phyloP scores from a whole-genome alignment of 192 early-diverging fungal genomes.

The Coemansia sp. region DNA sequence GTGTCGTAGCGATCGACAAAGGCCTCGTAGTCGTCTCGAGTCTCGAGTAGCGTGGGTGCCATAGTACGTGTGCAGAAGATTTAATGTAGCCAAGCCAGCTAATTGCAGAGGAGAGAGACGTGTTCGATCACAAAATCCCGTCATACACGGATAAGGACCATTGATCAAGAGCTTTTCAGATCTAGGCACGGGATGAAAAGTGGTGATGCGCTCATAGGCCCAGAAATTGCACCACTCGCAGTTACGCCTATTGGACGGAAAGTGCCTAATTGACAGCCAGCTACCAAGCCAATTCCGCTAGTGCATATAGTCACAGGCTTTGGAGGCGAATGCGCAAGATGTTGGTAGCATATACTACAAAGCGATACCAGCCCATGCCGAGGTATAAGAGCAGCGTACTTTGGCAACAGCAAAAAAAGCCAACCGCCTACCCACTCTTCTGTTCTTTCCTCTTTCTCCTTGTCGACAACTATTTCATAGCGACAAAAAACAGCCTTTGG shows the following conservation, averaged over 20 bases:
- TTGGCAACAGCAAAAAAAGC: neutral
- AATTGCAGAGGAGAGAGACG: neutral
- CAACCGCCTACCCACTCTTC: neutral
- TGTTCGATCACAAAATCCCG: too few relatives aligned
- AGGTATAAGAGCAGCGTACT: neutral
- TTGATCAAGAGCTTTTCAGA: neutral
- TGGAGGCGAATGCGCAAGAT: neutral
- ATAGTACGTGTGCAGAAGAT: conserved; percentile 1
- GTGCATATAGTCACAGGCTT: conserved; percentile 15
- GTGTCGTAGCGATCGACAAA: conserved; percentile 85
- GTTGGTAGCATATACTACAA: neutral
- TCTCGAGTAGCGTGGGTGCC: conserved; percentile 20
- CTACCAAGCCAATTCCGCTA: conserved; percentile 16
- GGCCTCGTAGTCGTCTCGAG: conserved; percentile 40
- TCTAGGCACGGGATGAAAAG: neutral
- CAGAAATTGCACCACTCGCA: neutral
- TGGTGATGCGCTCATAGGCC: conserved; percentile 9
- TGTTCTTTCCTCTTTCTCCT: neutral
- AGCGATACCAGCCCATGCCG: neutral
- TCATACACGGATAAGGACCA: neutral
- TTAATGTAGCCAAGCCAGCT: neutral
- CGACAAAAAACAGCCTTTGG: neutral
- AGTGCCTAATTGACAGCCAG: neutral
- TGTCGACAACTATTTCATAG: neutral
- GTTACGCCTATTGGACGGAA: conserved; percentile 16